Percentiles rank a stretch among this genome's conserved stretches.
phyloP scores from a whole-genome alignment of 805 yeast genomes.

The Metschnikowia henanensis region DNA sequence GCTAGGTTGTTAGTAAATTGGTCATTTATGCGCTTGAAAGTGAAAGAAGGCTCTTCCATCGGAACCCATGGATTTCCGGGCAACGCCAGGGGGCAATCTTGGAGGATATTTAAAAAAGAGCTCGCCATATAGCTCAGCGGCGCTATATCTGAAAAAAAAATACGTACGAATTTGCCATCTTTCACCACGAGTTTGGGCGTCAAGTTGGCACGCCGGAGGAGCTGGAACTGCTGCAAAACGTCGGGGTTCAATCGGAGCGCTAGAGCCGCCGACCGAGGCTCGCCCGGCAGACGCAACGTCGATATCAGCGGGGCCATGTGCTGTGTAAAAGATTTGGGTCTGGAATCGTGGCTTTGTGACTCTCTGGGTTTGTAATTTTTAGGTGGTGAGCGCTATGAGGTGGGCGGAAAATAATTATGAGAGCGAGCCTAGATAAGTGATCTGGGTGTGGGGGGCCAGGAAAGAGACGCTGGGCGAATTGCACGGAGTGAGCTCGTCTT shows the following conservation, averaged over 20 bases:
- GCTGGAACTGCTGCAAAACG: slow-evolving; percentile 26
- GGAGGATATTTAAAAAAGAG: no score
- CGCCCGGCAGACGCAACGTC: slow-evolving; percentile 17
- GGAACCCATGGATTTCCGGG: no score
- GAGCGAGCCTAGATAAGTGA: not conserved
- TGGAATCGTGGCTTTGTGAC: not conserved
- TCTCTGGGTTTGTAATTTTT: no score
- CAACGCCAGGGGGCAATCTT: no score
- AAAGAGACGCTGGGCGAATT: not conserved
- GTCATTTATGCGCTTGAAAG: not conserved
- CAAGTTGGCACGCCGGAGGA: slow-evolving; percentile 14
- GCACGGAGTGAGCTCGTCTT: no score
- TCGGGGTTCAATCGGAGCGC: slow-evolving; percentile 31
- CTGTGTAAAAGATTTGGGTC: not conserved
- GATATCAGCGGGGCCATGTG: slow-evolving; percentile 16
- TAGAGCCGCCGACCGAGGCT: slow-evolving; percentile 24
- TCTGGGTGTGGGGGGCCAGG: not conserved
- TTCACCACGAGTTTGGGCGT: slow-evolving; percentile 37
- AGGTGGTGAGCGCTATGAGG: no score
- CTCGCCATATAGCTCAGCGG: no score
- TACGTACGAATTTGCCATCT: slow-evolving; percentile 36
- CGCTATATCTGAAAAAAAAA: no score
- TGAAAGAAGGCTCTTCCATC: not conserved
- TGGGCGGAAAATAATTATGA: not conserved
- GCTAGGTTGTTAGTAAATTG: slow-evolving; percentile 24